Evolutionary conservation across 441 rosid genomes (phyloP).

Genomic region (Pelargonium myrrhifolium): DNA sequence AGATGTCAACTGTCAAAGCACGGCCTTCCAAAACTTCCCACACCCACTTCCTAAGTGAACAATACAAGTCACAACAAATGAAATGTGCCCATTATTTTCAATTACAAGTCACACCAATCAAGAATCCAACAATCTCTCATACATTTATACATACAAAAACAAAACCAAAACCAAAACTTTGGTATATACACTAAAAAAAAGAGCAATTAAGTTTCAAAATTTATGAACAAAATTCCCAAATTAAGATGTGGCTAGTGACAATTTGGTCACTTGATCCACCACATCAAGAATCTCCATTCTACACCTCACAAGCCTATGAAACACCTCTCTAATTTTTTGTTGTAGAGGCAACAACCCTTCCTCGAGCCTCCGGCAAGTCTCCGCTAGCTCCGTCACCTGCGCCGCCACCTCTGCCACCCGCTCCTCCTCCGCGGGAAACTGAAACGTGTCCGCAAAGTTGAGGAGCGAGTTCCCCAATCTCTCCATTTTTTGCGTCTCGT

Average conservation of each 20-base stretch:
- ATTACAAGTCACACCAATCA: too few species aligned
- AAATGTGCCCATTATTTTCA: too few species aligned
- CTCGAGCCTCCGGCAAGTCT: constrained; percentile 68
- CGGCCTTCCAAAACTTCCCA: too few species aligned
- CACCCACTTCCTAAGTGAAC: too few species aligned
- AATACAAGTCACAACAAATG: too few species aligned
- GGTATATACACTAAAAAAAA: too few species aligned
- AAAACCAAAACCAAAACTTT: too few species aligned
- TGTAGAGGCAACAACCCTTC: constrained; percentile 76
- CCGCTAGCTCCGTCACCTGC: constrained; percentile 63
- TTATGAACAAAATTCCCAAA: too few species aligned
- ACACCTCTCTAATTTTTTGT: constrained; percentile 77
- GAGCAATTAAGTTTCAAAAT: too few species aligned
- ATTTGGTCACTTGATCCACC: constrained; percentile 50
- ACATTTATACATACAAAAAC: too few species aligned
- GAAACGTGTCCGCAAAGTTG: constrained; percentile 61
- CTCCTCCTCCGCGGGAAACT: constrained; percentile 58
- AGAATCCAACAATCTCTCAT: too few species aligned
- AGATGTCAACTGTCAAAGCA: too few species aligned
- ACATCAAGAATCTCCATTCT: constrained; percentile 64
- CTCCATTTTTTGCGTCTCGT: constrained; percentile 81
- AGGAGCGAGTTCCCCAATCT: constrained; percentile 52
- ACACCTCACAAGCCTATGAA: constrained; percentile 82
- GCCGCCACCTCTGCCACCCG: constrained; percentile 42
- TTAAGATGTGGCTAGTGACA: constrained; percentile 10